Conservation (phyloP, 2,329 filamentous ascomycete genomes). For the Cladosporium sp. region DNA sequence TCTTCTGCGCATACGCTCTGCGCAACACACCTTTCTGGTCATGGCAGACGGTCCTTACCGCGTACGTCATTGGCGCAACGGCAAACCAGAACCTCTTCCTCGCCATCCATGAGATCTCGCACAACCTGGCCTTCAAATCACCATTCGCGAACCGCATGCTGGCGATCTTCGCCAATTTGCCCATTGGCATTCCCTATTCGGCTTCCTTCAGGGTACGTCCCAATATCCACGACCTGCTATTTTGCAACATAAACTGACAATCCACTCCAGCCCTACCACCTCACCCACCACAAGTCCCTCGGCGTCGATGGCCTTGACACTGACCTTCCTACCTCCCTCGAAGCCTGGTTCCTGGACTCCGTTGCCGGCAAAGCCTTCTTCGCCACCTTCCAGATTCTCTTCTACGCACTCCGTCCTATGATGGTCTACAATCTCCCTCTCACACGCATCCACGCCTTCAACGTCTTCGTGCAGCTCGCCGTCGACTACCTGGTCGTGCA, state of each 20-base stretch:
- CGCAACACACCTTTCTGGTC: slow-evolving; percentile 75
- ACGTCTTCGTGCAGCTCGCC: slow-evolving; percentile 68
- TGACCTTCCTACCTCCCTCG: slow-evolving; percentile 85
- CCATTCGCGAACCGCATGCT: slow-evolving; percentile 76
- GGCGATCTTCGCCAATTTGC: slow-evolving; percentile 90
- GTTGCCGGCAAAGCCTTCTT: slow-evolving; percentile 97
- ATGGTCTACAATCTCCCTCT: slow-evolving; percentile 85
- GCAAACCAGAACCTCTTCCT: slow-evolving; percentile 98
- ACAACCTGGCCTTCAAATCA: slow-evolving; percentile 90
- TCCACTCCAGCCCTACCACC: slow-evolving; percentile 74
- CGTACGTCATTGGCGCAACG: slow-evolving; percentile 88
- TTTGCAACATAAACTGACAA: slow-evolving; percentile 3
- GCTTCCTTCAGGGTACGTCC: slow-evolving; percentile 77
- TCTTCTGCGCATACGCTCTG: slow-evolving; percentile 72
- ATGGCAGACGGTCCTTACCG: slow-evolving; percentile 77
- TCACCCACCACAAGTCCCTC: slow-evolving; percentile 98
- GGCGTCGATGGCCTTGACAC: slow-evolving; percentile 95
- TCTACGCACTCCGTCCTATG: slow-evolving; percentile 96
- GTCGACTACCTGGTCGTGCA: slow-evolving; percentile 72
- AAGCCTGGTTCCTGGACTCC: slow-evolving; percentile 90
- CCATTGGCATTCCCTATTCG: slow-evolving; percentile 93
- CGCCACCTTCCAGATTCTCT: slow-evolving; percentile 98
- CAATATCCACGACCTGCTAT: neutral
- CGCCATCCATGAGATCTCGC: slow-evolving; percentile 97
- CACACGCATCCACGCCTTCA: slow-evolving; percentile 78